Evolutionary conservation across 1,139 yeast species (phyloP).

Genomic region (Debaryomycetaceae sp.): DNA sequence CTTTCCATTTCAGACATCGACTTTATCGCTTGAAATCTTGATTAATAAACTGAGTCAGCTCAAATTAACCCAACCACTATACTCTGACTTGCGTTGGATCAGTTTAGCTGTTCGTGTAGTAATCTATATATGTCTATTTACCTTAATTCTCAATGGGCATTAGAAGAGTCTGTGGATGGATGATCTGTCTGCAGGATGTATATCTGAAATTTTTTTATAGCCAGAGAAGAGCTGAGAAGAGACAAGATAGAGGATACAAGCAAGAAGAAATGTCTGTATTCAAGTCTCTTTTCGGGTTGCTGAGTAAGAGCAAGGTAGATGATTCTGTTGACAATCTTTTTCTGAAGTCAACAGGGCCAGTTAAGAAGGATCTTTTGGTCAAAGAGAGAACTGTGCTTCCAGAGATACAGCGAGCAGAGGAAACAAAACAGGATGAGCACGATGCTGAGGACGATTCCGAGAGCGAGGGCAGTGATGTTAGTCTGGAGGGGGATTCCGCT

Average conservation of each 20-base stretch:
- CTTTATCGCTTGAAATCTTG: too few relatives aligned
- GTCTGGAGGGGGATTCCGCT: conserved; percentile 12
- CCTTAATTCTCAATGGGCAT: not conserved
- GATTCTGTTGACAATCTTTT: conserved; percentile 41
- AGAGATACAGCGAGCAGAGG: conserved; percentile 6
- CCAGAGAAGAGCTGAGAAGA: not conserved
- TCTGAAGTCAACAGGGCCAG: conserved; percentile 34
- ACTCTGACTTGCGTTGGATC: not conserved
- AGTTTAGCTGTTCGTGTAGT: not conserved
- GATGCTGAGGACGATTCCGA: conserved; percentile 3
- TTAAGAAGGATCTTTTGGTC: conserved; percentile 26
- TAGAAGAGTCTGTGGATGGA: not conserved
- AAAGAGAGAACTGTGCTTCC: conserved; percentile 24
- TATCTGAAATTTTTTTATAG: not conserved
- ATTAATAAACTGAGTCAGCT: not conserved
- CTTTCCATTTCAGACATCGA: not conserved
- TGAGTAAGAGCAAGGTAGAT: conserved; percentile 25
- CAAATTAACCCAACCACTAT: not conserved
- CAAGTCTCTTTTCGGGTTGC: conserved; percentile 29
- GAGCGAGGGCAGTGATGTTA: conserved; percentile 13
- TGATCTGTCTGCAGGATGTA: not conserved
- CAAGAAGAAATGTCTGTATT: conserved; percentile 28
- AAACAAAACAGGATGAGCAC: conserved; percentile 4
- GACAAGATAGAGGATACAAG: not conserved
- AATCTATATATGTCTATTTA: not conserved